Percentiles rank a stretch among this genome's conserved stretches.
Conservation (phyloP, 2,329 filamentous ascomycete genomes). For the Alternaria brassicicola region DNA sequence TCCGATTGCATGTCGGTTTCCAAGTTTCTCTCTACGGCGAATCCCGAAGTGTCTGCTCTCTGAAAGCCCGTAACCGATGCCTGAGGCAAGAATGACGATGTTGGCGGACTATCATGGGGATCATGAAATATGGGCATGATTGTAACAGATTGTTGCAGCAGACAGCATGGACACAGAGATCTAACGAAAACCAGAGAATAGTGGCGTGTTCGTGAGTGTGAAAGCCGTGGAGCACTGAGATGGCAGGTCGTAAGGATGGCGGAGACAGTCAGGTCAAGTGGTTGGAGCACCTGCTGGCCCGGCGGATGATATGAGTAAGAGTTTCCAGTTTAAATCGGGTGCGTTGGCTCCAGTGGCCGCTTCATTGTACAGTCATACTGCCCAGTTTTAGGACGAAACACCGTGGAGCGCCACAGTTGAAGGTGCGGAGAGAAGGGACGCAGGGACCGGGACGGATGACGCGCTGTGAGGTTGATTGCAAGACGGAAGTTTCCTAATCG, state of each 20-base stretch:
- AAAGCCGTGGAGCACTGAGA: constrained; percentile 28
- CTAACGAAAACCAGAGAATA: constrained; percentile 5
- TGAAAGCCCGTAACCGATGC: constrained; percentile 19
- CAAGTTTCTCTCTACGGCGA: constrained; percentile 13
- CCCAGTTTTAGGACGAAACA: constrained; percentile 30
- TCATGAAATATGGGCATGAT: constrained; percentile 52
- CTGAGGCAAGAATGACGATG: constrained; percentile 23
- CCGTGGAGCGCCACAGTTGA: constrained; percentile 22
- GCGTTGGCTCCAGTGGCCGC: constrained; percentile 44
- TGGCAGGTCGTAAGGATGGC: constrained; percentile 26
- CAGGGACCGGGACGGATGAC: constrained; percentile 36
- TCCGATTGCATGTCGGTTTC: constrained; percentile 15
- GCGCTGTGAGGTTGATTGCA: constrained; percentile 30
- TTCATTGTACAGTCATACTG: constrained; percentile 25
- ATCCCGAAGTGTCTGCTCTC: constrained; percentile 22
- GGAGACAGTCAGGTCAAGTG: constrained; percentile 36
- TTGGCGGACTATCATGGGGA: constrained; percentile 36
- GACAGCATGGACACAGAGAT: constrained; percentile 35
- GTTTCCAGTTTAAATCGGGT: constrained; percentile 33
- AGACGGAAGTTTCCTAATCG: constrained; percentile 34
- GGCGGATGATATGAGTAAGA: constrained; percentile 38
- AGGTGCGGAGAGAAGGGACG: constrained; percentile 30
- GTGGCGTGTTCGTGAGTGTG: constrained; percentile 17
- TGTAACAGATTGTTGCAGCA: constrained; percentile 18
- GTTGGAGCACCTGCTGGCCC: constrained; percentile 43